Base-by-base conservation (phyloP, 1,139 yeast genomes). In the Yamadazyma oceani region DNA sequence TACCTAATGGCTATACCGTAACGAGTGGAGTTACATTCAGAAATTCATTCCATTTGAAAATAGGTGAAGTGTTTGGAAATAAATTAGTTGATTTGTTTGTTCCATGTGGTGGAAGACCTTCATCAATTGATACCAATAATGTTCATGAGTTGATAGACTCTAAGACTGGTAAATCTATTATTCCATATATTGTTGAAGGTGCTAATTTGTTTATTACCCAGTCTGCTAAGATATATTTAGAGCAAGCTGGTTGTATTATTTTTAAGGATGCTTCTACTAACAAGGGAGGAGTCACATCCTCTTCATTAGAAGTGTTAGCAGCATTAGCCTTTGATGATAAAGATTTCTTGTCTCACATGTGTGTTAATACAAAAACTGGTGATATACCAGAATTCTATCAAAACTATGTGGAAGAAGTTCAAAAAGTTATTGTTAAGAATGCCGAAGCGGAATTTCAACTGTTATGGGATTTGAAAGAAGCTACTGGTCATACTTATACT, bases 101-200 rank as follows among this genome's bases (percentile, higher is more conserved):
- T 34, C 98, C 98, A 42, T 92, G 98, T 66, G 98, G 98, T 64
- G 98, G 98, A 52, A 85, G 98, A 66, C 98, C 98, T 45, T 92
- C 86, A 51, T 95, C 97, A 13, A 84, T 92, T 62, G 95, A 90
- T 62, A 81, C 92, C 47, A 83, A 82, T 60, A 92, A 86, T 55
- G 95, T 90, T 43, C 69, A 73, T 46, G 69, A 69, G 38, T 79
- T 89, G 51, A 80, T 92, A 51, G 88, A 86, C 58, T 70, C 70
- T 31, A 80, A 78, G 54, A 82, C 92, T 28, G 95, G 95, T 42
- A 84, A 85, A 62, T 63, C 87, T 22, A 68, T 79, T 49, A 76
- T 92, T 51, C 95, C 96, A 37, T 89, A 84, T 66, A 80, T 92
- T 59, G 97, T 92, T 40, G 98, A 92, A 69, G 98, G 98, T 57